These are phyloP conservation scores for Vigna mungo DNA, from an alignment of 306 rosid species.

Conservation along the genomic window DNA sequence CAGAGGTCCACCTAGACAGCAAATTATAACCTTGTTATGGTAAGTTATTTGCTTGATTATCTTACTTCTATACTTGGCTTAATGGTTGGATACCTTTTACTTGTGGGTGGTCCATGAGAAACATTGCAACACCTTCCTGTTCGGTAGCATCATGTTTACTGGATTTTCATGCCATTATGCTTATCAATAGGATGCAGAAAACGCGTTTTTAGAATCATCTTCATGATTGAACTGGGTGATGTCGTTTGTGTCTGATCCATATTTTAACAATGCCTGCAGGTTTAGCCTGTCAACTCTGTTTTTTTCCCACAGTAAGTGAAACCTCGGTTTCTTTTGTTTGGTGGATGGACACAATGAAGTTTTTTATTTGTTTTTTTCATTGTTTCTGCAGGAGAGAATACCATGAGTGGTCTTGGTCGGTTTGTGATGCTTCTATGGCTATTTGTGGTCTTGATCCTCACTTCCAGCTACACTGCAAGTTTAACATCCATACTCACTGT, in stretches of 20 bases:
- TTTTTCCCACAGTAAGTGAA: slow-evolving; percentile 91
- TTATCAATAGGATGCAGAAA: slow-evolving; percentile 30
- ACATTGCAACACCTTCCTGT: slow-evolving; percentile 26
- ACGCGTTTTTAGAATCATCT: slow-evolving; percentile 16
- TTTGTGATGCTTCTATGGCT: slow-evolving; percentile 86
- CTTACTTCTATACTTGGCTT: slow-evolving; percentile 17
- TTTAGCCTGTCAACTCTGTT: slow-evolving; percentile 94
- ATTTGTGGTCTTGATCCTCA: slow-evolving; percentile 94
- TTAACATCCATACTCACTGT: slow-evolving; percentile 97
- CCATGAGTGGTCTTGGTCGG: slow-evolving; percentile 90
- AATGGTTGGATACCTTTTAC: slow-evolving; percentile 19
- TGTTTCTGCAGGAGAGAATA: slow-evolving; percentile 84
- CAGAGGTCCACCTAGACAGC: slow-evolving; percentile 87
- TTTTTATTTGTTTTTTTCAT: slow-evolving; percentile 26
- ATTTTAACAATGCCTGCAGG: slow-evolving; percentile 64
- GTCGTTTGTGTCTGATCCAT: slow-evolving; percentile 40
- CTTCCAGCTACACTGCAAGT: slow-evolving; percentile 99
- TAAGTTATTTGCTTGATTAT: slow-evolving; percentile 56
- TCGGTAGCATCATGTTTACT: slow-evolving; percentile 19
- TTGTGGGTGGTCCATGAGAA: slow-evolving; percentile 14
- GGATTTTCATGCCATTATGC: slow-evolving; percentile 39
- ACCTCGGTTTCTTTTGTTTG: slow-evolving; percentile 36
- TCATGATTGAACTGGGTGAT: background rate
- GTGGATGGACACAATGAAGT: slow-evolving; percentile 34
- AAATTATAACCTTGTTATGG: slow-evolving; percentile 89